Percentiles rank a stretch among this genome's conserved stretches.
Evolutionary conservation across 176 grass and related monocot species (phyloP).

Genomic region (Aegilops umbellulata): DNA sequence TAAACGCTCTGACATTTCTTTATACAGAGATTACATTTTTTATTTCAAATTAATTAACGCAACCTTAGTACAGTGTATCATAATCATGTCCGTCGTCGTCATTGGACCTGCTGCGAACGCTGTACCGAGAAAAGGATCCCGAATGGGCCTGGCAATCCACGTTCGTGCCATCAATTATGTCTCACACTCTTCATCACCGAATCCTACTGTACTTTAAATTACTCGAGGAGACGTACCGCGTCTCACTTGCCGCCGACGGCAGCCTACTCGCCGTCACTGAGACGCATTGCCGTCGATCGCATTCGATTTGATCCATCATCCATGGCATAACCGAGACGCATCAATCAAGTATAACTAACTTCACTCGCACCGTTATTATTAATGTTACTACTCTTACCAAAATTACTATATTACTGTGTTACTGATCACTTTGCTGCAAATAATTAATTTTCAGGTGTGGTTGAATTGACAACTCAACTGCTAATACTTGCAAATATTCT

Average conservation of each 20-base stretch:
- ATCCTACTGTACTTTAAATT: neutral
- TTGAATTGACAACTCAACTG: too few species aligned
- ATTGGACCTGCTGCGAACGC: neutral
- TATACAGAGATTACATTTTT: too few species aligned
- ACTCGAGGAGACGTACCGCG: neutral
- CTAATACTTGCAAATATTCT: too few species aligned
- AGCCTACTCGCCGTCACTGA: neutral
- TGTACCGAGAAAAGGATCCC: constrained; percentile 28
- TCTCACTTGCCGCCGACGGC: neutral
- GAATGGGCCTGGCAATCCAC: neutral
- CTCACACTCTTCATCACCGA: neutral
- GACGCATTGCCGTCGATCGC: neutral
- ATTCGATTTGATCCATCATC: neutral
- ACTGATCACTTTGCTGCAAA: too few species aligned
- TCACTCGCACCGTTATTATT: neutral
- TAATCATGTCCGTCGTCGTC: neutral
- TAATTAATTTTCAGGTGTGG: too few species aligned
- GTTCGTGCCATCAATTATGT: constrained; percentile 2
- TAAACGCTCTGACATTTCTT: too few species aligned
- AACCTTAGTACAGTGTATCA: too few species aligned
- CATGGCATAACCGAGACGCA: neutral
- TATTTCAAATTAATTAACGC: too few species aligned
- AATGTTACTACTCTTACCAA: too few species aligned
- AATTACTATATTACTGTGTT: too few species aligned
- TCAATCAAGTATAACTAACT: too few species aligned